Evolutionary conservation across 2,329 filamentous ascomycete genomes (phyloP), one percentile per base, ranked within the genome.

Genomic region (Pseudocercospora macadamiae): DNA sequence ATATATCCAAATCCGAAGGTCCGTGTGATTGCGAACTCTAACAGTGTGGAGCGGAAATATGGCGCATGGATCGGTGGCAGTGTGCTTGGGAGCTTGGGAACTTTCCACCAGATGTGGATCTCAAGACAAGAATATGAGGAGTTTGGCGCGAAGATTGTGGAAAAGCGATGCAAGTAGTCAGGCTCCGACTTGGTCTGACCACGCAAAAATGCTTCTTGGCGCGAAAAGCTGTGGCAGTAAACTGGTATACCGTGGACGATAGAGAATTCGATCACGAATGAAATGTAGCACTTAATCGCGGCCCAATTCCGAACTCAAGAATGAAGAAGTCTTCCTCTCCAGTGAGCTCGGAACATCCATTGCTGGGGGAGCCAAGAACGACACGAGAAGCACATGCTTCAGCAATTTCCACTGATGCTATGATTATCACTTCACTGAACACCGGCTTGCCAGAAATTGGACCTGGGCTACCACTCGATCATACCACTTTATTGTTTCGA

Each of bases 71-170:
- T 99, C 66, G 95, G 96, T 47, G 95, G 95, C 45, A 97, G 92
- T 76, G 97, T 99, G 68, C 80, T 99, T 66, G 93, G 91, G 5
- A 97, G 93, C 76, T 76, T 99, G 77, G 96, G 96, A 8, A 96
- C 93, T 12, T 99, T 99, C 78, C 95, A 99, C 79, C 95, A 99
- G 68, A 93, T 99, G 89, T 99, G 95, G 95, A 96, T 99, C 68
- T 93, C 89, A 21, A 91, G 87, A 76, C 96, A 96, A 81, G 95
- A 99, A 80, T 97, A 97, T 70, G 92, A 97, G 64, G 96, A 99
- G 81, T 93, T 96, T 74, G 95, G 95, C 1, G 81, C 87, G 4
- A 86, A 86, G 64, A 93, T 97, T 68, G 90, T 97, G 44, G 93
- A 97, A 82, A 97, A 96, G 85, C 83, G 93, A 70, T 97, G 93